These are phyloP conservation scores for Podila epigama DNA, from an alignment of 192 early-diverging fungal genomes.

Conservation along the genomic window DNA sequence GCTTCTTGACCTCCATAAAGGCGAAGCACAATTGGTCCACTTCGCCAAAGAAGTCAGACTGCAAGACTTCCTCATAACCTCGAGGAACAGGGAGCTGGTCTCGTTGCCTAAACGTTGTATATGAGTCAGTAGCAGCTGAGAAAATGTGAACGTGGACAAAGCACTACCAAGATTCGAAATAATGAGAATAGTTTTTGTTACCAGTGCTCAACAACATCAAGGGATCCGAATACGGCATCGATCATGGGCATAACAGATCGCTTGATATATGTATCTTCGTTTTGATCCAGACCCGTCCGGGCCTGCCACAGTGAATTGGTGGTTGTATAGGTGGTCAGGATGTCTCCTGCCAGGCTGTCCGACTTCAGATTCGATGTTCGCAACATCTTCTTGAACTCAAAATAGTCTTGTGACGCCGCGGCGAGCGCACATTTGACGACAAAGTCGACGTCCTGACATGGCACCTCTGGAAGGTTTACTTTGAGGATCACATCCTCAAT, in stretches of 20 bases:
- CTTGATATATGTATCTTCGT: constrained; percentile 11
- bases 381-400: constrained; percentile 24
- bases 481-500: constrained; percentile 9
- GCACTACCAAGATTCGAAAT: background rate
- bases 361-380: constrained; percentile 9
- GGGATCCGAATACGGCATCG: constrained; percentile 18
- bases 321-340: constrained; percentile 13
- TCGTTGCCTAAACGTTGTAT: constrained; percentile 13
- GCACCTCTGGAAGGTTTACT: too few relatives aligned
- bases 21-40: constrained; percentile 3
- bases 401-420: constrained; percentile 9
- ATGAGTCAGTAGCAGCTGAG: background rate
- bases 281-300: constrained; percentile 8
- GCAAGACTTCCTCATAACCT: constrained; percentile 7
- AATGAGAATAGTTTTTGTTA: background rate
- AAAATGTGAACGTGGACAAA: background rate
- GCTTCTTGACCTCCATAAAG: constrained; percentile 15
- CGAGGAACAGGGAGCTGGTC: constrained; percentile 9
- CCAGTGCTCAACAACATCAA: constrained; percentile 13
- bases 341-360: constrained; percentile 10
- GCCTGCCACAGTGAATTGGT: constrained; percentile 20
- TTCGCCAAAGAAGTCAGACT: constrained; percentile 10
- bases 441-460: too few relatives aligned
- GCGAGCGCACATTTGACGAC: too few relatives aligned
- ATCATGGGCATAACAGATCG: constrained; percentile 21